Evolutionary conservation across 768 basidiomycete species (phyloP).

Genomic region (Rhizopogon vinicolor): DNA sequence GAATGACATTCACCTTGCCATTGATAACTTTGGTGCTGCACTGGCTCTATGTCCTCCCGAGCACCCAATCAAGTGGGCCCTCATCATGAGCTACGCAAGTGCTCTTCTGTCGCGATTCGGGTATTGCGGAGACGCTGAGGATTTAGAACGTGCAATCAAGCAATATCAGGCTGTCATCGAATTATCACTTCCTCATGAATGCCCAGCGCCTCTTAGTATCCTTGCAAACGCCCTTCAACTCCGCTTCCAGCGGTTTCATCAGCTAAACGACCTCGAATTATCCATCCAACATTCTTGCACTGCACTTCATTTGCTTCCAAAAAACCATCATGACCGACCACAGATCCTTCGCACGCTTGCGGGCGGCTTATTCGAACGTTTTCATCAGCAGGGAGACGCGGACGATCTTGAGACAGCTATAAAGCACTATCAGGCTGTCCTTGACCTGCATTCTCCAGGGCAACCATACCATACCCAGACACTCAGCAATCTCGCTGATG

Average conservation of each 20-base stretch:
- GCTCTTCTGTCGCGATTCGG: slow-evolving; percentile 24
- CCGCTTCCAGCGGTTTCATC: background rate
- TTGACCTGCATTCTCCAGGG: slow-evolving; percentile 12
- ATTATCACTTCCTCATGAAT: background rate
- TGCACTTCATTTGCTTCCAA: slow-evolving; percentile 13
- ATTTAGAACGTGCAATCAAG: slow-evolving; percentile 18
- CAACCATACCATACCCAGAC: slow-evolving; percentile 9
- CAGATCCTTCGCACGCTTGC: slow-evolving; percentile 18
- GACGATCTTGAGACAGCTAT: slow-evolving; percentile 26
- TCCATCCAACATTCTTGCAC: slow-evolving; percentile 16
- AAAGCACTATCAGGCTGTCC: slow-evolving; percentile 14
- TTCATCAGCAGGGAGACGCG: slow-evolving; percentile 7
- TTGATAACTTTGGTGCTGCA: slow-evolving; percentile 16
- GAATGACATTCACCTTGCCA: slow-evolving; percentile 26
- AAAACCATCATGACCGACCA: slow-evolving; percentile 12
- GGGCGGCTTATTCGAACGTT: slow-evolving; percentile 18
- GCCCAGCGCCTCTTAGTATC: background rate
- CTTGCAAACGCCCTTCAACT: background rate
- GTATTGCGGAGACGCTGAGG: slow-evolving; percentile 11
- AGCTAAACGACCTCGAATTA: slow-evolving; percentile 16
- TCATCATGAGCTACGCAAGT: slow-evolving; percentile 25
- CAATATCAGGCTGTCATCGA: background rate
- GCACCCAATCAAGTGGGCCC: slow-evolving; percentile 9
- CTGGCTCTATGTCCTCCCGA: slow-evolving; percentile 11
- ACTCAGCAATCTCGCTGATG: slow-evolving; percentile 23